Percentiles rank a stretch among this genome's conserved stretches.
Conservation (phyloP, 2,329 filamentous ascomycete genomes). For the Penicillium olsonii region DNA sequence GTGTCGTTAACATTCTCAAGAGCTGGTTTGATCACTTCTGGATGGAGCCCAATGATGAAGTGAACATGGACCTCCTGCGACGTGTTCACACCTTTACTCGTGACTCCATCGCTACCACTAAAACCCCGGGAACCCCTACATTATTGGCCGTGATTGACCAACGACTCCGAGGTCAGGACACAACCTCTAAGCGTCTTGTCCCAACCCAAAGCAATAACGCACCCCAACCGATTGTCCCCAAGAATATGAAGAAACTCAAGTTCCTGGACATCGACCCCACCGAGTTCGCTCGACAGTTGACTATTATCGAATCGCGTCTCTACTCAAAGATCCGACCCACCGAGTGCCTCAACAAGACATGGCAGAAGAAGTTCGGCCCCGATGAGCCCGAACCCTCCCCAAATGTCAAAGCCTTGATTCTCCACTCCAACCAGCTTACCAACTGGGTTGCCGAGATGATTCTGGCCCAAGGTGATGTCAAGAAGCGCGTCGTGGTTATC, state of each 20-base stretch:
- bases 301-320: conserved; percentile 90
- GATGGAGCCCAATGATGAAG: conserved; percentile 92
- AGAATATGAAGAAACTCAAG: conserved; percentile 99
- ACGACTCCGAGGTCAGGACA: conserved; percentile 82
- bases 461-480: conserved; percentile 87
- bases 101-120: conserved; percentile 88
- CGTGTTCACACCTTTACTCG: conserved; percentile 89
- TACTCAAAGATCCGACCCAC: conserved; percentile 96
- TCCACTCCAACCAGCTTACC: conserved; percentile 97
- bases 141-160: conserved; percentile 88
- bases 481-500: conserved; percentile 94
- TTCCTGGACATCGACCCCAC: conserved; percentile 95
- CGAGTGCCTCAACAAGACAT: conserved; percentile 97
- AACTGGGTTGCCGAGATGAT: conserved; percentile 99
- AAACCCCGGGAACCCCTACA: conserved; percentile 83
- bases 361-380: conserved; percentile 90
- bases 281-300: conserved; percentile 96
- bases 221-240: conserved; percentile 87
- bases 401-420: conserved; percentile 93
- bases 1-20: conserved; percentile 96
- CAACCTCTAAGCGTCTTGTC: conserved; percentile 75
- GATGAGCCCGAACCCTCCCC: conserved; percentile 73
- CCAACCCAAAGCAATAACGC: conserved; percentile 81
- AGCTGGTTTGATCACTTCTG: conserved; percentile 98
- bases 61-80: conserved; percentile 81